These are phyloP conservation scores for Fallopia convolvulus DNA, from an alignment of 148 eudicot species.

Conservation along the genomic window DNA sequence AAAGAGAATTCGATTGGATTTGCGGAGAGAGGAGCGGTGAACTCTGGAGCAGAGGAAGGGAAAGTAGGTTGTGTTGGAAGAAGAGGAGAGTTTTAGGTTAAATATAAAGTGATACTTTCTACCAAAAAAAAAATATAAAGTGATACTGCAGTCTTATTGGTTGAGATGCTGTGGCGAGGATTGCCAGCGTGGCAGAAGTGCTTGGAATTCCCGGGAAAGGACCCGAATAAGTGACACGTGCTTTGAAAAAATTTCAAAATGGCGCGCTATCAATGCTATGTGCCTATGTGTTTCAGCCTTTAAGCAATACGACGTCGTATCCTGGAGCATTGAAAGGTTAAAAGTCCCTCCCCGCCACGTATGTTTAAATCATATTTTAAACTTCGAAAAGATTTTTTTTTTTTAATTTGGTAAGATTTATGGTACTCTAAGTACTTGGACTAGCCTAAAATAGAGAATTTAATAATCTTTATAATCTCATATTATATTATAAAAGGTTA, in stretches of 20 bases:
- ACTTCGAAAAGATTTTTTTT: no score
- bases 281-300: not conserved
- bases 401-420: no score
- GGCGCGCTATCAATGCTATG: not conserved
- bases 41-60: not conserved
- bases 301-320: not conserved
- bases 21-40: not conserved
- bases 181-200: not conserved
- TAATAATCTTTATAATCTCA: no score
- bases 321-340: no score
- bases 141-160: conserved; percentile 1
- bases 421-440: no score
- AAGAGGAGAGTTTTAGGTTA: not conserved
- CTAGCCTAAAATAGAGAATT: no score
- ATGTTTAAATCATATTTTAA: no score
- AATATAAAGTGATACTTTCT: not conserved
- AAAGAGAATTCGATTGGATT: not conserved
- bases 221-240: not conserved
- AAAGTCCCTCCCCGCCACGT: no score
- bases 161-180: not conserved
- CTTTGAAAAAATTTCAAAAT: not conserved
- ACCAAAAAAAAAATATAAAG: not conserved
- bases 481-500: no score
- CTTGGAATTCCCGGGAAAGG: not conserved
- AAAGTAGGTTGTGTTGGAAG: not conserved